phyloP scores from a whole-genome alignment of 331 rosid genomes.

The Pyrus hybrid region DNA sequence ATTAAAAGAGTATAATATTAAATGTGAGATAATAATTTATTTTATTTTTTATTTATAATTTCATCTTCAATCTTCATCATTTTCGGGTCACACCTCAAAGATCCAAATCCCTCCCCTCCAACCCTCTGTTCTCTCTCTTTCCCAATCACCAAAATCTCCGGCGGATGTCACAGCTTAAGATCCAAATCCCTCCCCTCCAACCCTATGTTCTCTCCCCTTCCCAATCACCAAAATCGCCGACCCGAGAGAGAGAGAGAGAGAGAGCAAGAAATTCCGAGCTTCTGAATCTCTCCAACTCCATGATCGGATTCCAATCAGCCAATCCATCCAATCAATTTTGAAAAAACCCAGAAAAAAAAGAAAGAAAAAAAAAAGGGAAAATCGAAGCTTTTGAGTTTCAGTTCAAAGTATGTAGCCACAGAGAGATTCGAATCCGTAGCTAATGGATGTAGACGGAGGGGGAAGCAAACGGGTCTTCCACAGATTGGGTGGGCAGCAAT shows the following conservation, averaged over 20 bases:
- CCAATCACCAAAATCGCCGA: no score
- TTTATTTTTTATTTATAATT: no score
- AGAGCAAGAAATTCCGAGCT: slow-evolving; percentile 7
- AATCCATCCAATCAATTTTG: not conserved
- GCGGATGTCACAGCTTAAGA: no score
- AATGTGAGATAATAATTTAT: no score
- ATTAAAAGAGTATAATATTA: no score
- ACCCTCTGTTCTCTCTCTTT: no score
- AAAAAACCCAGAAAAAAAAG: not conserved
- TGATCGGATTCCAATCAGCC: slow-evolving; percentile 11
- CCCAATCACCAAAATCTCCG: no score
- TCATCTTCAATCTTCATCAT: no score
- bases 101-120: no score
- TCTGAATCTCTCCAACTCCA: not conserved
- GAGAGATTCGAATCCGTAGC: slow-evolving; percentile 1
- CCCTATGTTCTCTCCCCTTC: no score
- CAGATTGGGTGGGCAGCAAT: slow-evolving; percentile 41
- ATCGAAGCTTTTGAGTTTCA: not conserved
- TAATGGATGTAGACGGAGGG: slow-evolving; percentile 70
- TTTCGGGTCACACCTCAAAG: no score
- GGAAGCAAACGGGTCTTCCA: slow-evolving; percentile 65
- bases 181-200: no score
- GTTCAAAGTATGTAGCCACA: not conserved
- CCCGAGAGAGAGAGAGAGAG: not conserved
- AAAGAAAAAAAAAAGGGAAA: not conserved